Evolutionary conservation across 495 filamentous ascomycete genomes (phyloP), one percentile per base, ranked within the genome.

Genomic region (Podospora didyma): DNA sequence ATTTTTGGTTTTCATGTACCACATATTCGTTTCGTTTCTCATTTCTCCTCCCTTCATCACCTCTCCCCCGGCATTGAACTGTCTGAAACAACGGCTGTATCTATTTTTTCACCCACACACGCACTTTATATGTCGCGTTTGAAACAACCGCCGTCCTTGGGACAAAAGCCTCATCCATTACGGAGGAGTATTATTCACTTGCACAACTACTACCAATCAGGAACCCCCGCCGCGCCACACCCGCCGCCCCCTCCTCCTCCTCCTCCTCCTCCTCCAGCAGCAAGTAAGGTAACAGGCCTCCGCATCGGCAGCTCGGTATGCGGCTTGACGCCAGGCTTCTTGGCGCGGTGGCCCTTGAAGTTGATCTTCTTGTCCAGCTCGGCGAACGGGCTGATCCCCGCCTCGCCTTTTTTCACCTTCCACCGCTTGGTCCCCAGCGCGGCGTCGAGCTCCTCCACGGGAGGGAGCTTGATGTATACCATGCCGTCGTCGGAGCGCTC

Each of bases 391-490:
- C 81, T 78, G 12, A 67, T 69, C 3, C 71, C 72, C 3, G 78
- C 77, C 68, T 92, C 90, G 20, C 78, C 86, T 71, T 85, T 88
- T 72, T 78, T 85, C 16, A 97, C 83, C 79, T 85, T 92, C 88
- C 90, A 96, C 69, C 82, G 86, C 62, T 79, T 73, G 0, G 92
- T 97, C 0, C 91, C 91, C 16, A 97, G 75, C 54, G 91, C 79
- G 0, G 77, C 80, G 71, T 97, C 92, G 50, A 97, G 73, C 70
- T 97, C 93, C 55, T 90, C 86, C 1, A 96, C 79, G 0, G 89
- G 85, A 24, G 93, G 93, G 52, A 97, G 75, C 72, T 90, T 89
- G 57, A 95, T 59, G 69, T 96, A 96, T 3, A 97, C 85, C 82
- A 85, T 83, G 0, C 89, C 90, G 67, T 94, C 90, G 0, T 82